These are phyloP conservation scores for Apocynum venetum DNA, from an alignment of 257 asterid species.

Conservation along the genomic window DNA sequence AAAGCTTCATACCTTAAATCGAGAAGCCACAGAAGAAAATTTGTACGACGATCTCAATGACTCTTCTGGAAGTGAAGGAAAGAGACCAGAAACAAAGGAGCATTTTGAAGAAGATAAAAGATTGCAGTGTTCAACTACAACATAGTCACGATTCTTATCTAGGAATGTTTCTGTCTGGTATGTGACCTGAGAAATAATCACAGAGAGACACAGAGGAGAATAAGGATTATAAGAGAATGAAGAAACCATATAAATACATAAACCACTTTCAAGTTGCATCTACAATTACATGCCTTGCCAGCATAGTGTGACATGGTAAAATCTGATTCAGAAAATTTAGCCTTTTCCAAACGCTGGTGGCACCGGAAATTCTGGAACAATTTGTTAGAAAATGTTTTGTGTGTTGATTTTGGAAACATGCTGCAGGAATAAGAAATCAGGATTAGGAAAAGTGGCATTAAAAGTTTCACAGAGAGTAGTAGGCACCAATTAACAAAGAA, in stretches of 20 bases:
- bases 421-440: slow-evolving; percentile 40
- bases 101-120: slow-evolving; percentile 84
- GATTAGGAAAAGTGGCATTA: slow-evolving; percentile 27
- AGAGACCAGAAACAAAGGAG: slow-evolving; percentile 69
- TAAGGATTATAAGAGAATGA: slow-evolving; percentile 13
- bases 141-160: slow-evolving; percentile 95
- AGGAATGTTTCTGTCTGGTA: slow-evolving; percentile 84
- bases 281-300: slow-evolving; percentile 69
- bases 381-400: slow-evolving; percentile 86
- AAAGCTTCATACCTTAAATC: slow-evolving; percentile 67
- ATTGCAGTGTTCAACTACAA: slow-evolving; percentile 95
- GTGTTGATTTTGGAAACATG: slow-evolving; percentile 99
- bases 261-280: slow-evolving; percentile 4
- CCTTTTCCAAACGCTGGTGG: slow-evolving; percentile 77
- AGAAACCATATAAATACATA: slow-evolving; percentile 9
- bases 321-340: slow-evolving; percentile 92
- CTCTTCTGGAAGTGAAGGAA: slow-evolving; percentile 86
- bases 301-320: slow-evolving; percentile 94
- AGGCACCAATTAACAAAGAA: slow-evolving; percentile 25
- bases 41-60: slow-evolving; percentile 92
- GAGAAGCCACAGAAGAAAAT: slow-evolving; percentile 96
- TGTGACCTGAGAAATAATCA: slow-evolving; percentile 61
- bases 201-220: slow-evolving; percentile 4
- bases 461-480: slow-evolving; percentile 11
- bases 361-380: slow-evolving; percentile 73